Conservation (phyloP, 495 filamentous ascomycete species). For the Penicillium cataractarum region DNA sequence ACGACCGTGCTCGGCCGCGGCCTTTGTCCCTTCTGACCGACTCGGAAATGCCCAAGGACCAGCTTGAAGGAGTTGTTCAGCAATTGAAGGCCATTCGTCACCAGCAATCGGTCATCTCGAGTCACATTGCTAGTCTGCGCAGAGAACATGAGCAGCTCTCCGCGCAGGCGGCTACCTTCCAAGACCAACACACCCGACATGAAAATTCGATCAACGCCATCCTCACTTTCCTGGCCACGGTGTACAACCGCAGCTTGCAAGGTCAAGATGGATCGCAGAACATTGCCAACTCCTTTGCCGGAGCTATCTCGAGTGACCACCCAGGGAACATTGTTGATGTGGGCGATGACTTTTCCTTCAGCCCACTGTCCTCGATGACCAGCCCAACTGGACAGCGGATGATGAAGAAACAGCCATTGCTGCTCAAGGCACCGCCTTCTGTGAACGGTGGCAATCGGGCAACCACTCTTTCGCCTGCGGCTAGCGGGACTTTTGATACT, state of each 20-base stretch:
- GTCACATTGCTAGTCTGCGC: slow-evolving; percentile 73
- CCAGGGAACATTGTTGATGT: slow-evolving; percentile 75
- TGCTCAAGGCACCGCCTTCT: slow-evolving; percentile 53
- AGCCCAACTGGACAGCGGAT: slow-evolving; percentile 43
- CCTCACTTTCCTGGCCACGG: slow-evolving; percentile 91
- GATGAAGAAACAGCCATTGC: slow-evolving; percentile 54
- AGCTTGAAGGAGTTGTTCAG: slow-evolving; percentile 73
- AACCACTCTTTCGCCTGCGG: slow-evolving; percentile 44
- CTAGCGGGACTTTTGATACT: slow-evolving; percentile 36
- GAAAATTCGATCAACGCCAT: slow-evolving; percentile 99
- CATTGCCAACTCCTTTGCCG: slow-evolving; percentile 71
- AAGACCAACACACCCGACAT: slow-evolving; percentile 89
- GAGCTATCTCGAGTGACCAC: slow-evolving; percentile 66
- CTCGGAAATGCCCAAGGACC: slow-evolving; percentile 67
- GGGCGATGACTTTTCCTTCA: slow-evolving; percentile 58
- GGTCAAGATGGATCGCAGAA: slow-evolving; percentile 64
- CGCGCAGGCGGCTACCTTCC: slow-evolving; percentile 86
- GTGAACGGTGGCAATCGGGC: slow-evolving; percentile 39
- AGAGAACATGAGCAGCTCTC: slow-evolving; percentile 88
- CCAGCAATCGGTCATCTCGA: slow-evolving; percentile 82
- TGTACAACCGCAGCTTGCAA: slow-evolving; percentile 82
- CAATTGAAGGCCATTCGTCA: slow-evolving; percentile 81
- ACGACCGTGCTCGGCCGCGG: slow-evolving; percentile 41
- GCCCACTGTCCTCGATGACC: slow-evolving; percentile 40
- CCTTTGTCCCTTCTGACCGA: slow-evolving; percentile 49